Base-by-base conservation (phyloP, 169 alveolate species). In the Plasmodium inui region DNA sequence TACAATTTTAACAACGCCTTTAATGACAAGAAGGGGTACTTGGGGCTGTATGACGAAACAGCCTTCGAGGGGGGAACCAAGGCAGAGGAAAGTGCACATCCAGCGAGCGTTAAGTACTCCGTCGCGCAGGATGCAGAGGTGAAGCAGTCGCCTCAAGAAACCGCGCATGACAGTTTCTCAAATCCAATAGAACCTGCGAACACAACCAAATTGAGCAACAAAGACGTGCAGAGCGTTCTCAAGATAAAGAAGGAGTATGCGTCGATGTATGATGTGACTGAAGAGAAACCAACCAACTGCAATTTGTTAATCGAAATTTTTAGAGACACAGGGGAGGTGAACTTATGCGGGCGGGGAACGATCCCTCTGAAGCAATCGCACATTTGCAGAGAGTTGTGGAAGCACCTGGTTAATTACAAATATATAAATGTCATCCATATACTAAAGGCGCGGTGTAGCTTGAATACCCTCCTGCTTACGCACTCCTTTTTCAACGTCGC, bases 401-500 rank as follows among this genome's bases (percentile, higher is more conserved):
- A 39, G 53, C 57, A 89, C 28, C 73, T 89, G 26, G 41, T 79
- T 44, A 89, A 89, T 70, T 89, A 89, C 50, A 89, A 89, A 89
- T 89, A 89, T 79, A 79, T 89, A 61, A 89, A 89, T 70, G 57
- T 89, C n/a, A 89, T 89, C 10, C 94, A 89, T 39, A 61, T 89
- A 22, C 26, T 89, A 17, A 89, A 89, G 12, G 94, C 55, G 28
- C 61, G 44, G 46, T 28, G 82, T 46, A 79, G 74, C 19, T 55
- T 34, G 9, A 57, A 89, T 28, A 57, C 80, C 0, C 82, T 89
- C 39, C 44, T 37, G 26, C 50, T 89, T 50, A n/a, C 73, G 28
- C 26, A 61, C 34, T 53, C 94, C 30, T 78, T 89, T 89, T 41
- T 89, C 17, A 89, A 78, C 37, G 82, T 89, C 17, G 80, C 90